Conservation (phyloP, 371 early-diverging fungal species). For the Chytridiales sp. region DNA sequence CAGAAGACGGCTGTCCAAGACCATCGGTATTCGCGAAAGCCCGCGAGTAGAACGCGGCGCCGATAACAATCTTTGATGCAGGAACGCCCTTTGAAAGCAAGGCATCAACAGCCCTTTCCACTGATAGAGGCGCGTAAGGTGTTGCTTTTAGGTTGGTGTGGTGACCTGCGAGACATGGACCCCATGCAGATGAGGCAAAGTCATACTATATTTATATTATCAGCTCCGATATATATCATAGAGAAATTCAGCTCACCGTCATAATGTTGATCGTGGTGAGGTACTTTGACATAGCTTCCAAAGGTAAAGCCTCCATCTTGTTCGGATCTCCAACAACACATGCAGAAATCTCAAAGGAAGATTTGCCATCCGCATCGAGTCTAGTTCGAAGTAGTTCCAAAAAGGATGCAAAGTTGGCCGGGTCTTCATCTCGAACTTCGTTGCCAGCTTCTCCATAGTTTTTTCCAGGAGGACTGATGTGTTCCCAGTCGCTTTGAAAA, state of each 20-base stretch:
- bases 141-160: slow-evolving; percentile 75
- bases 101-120: slow-evolving; percentile 65
- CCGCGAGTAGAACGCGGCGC: slow-evolving; percentile 73
- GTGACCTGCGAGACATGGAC: slow-evolving; percentile 74
- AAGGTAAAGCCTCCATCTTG: slow-evolving; percentile 39
- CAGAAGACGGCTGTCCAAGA: slow-evolving; percentile 47
- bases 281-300: slow-evolving; percentile 30
- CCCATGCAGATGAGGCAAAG: slow-evolving; percentile 56
- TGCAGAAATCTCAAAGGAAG: slow-evolving; percentile 35
- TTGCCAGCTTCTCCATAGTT: slow-evolving; percentile 64
- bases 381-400: slow-evolving; percentile 65
- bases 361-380: slow-evolving; percentile 48
- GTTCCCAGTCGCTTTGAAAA: slow-evolving; percentile 75
- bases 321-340: slow-evolving; percentile 45
- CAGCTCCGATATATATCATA: not conserved
- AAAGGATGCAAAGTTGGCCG: slow-evolving; percentile 69
- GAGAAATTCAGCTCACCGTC: slow-evolving; percentile 24
- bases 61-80: slow-evolving; percentile 76
- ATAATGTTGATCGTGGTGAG: slow-evolving; percentile 46
- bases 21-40: slow-evolving; percentile 77
- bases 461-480: slow-evolving; percentile 63
- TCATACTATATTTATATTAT: slow-evolving; percentile 13
- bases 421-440: slow-evolving; percentile 61
- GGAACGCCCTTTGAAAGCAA: slow-evolving; percentile 72
- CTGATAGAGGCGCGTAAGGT: slow-evolving; percentile 57